A percentile compares a stretch with the other conserved stretches of the same genome.
Evolutionary conservation across 2,329 filamentous ascomycete genomes (phyloP).

Genomic region (Drechslerella dactyloides): DNA sequence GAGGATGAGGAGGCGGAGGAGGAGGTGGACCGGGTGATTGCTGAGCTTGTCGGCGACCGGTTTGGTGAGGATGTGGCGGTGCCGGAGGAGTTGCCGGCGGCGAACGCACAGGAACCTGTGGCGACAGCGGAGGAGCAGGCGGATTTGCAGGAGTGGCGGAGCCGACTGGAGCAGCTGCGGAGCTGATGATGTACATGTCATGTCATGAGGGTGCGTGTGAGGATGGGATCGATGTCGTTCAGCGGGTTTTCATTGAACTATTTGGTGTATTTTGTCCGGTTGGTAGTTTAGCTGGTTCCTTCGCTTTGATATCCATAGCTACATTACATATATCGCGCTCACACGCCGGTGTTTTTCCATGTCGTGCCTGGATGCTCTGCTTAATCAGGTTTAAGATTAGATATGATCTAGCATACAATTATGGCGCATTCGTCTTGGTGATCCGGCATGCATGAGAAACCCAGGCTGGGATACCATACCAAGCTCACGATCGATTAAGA

Average conservation of each 20-base stretch:
- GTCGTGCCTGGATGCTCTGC: too few species aligned
- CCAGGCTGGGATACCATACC: background rate
- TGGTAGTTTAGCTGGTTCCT: background rate
- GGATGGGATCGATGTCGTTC: constrained; percentile 8
- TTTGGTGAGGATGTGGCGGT: constrained; percentile 72
- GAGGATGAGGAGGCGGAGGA: constrained; percentile 75
- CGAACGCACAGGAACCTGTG: constrained; percentile 62
- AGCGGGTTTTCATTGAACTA: constrained; percentile 7
- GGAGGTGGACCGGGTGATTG: constrained; percentile 91
- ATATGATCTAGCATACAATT: too few species aligned
- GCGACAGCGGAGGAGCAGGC: constrained; percentile 87
- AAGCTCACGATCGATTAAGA: too few species aligned
- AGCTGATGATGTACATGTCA: constrained; percentile 66
- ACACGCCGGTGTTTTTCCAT: too few species aligned
- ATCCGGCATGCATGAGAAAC: background rate
- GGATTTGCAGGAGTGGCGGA: constrained; percentile 92
- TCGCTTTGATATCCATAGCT: background rate
- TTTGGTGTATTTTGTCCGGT: background rate
- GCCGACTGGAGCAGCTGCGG: constrained; percentile 85
- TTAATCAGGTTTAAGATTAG: too few species aligned
- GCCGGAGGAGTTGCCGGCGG: constrained; percentile 62
- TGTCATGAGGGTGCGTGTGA: background rate
- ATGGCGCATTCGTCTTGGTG: background rate
- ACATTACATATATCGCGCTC: too few species aligned
- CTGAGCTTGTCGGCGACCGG: constrained; percentile 85